phyloP scores from a whole-genome alignment of 495 filamentous ascomycete species.

The Hyaloscypha variabilis region DNA sequence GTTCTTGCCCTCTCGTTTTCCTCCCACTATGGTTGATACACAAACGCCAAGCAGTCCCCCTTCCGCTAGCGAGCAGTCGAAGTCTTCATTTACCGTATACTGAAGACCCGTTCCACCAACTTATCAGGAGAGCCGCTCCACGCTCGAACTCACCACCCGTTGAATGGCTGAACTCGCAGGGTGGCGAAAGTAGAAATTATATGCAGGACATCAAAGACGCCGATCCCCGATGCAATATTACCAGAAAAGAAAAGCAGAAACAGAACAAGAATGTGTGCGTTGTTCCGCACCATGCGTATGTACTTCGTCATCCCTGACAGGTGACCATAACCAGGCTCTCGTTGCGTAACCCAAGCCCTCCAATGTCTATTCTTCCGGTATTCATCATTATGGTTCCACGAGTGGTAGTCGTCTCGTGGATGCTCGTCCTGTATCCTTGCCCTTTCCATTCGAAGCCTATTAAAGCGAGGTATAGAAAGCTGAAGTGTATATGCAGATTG shows the following conservation, averaged over 20 bases:
- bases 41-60: conserved; percentile 15
- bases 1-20: neutral
- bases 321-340: conserved; percentile 18
- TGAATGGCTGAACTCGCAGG: conserved; percentile 11
- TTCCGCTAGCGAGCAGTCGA: conserved; percentile 4
- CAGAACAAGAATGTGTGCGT: conserved; percentile 32
- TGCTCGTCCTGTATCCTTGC: conserved; percentile 3
- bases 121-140: conserved; percentile 3
- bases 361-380: conserved; percentile 30
- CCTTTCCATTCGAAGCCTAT: conserved; percentile 20
- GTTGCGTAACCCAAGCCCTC: conserved; percentile 20
- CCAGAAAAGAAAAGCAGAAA: conserved; percentile 23
- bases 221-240: conserved; percentile 35
- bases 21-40: conserved; percentile 31
- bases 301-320: conserved; percentile 27
- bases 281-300: conserved; percentile 27
- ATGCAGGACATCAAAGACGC: conserved; percentile 29
- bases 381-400: conserved; percentile 32
- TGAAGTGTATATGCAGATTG: conserved; percentile 29
- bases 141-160: conserved; percentile 11
- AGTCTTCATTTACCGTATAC: conserved; percentile 22
- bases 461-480: conserved; percentile 28
- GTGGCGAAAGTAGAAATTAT: conserved; percentile 28
- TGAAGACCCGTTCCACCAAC: conserved; percentile 10
- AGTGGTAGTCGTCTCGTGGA: conserved; percentile 15